Conservation (phyloP, 441 rosid genomes). For the Oxalis stricta region DNA sequence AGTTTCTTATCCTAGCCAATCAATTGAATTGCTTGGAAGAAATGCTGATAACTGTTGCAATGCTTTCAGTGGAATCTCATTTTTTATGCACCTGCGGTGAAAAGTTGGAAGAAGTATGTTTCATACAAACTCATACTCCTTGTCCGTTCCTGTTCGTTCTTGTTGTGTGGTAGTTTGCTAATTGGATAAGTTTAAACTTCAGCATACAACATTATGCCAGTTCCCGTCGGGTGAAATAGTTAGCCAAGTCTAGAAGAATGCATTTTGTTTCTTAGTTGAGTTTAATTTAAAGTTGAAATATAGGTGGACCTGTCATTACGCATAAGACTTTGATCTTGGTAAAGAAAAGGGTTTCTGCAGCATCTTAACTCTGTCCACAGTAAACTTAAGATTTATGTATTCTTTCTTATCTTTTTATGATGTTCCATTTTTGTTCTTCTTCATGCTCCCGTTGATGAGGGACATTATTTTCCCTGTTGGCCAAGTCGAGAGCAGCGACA, state of each 20-base stretch:
- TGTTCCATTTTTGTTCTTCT: neutral
- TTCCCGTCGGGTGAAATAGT: too few relatives aligned
- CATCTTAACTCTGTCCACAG: neutral
- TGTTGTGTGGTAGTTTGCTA: neutral
- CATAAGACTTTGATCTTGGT: neutral
- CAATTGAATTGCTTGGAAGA: conserved; percentile 84
- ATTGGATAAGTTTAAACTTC: neutral
- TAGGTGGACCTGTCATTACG: neutral
- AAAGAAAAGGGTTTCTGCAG: neutral
- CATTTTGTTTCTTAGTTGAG: neutral
- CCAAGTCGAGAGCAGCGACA: conserved; percentile 55
- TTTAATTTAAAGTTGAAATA: neutral
- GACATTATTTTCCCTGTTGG: conserved; percentile 7
- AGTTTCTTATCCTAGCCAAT: conserved; percentile 63
- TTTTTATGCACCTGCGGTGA: conserved; percentile 71
- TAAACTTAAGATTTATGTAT: neutral
- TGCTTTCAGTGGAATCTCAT: conserved; percentile 88
- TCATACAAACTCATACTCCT: neutral
- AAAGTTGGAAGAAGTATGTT: conserved; percentile 60
- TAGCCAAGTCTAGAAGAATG: too few relatives aligned
- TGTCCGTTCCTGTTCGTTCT: neutral
- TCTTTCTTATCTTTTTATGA: neutral
- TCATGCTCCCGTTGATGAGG: conserved; percentile 2
- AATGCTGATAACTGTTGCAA: conserved; percentile 80
- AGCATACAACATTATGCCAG: too few relatives aligned